These are phyloP conservation scores for Protomyces arabidopsidicola DNA, from an alignment of 1,139 yeast species.

Conservation along the genomic window DNA sequence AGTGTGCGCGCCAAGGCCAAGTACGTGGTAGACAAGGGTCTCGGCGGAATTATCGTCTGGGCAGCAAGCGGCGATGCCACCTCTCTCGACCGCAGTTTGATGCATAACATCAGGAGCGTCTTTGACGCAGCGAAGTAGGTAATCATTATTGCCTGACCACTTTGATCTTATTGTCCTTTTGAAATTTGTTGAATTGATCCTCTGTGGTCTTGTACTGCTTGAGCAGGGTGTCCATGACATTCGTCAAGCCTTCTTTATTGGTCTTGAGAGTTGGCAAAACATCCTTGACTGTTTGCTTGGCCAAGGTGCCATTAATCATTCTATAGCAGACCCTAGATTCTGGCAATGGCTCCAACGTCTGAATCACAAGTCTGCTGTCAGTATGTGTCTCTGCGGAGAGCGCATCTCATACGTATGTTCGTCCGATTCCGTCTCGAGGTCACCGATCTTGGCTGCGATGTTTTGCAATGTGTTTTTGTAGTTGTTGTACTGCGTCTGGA, in stretches of 20 bases:
- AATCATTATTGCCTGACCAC: conserved; percentile 38
- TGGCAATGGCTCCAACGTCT: conserved; percentile 53
- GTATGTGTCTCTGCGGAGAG: conserved; percentile 17
- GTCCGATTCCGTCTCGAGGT: conserved; percentile 45
- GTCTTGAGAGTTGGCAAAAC: conserved; percentile 63
- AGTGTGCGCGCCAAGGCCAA: conserved; percentile 56
- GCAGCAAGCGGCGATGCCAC: conserved; percentile 71
- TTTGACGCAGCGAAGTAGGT: not conserved
- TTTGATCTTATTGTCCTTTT: conserved; percentile 44
- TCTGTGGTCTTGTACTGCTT: conserved; percentile 42
- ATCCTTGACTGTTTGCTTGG: conserved; percentile 73
- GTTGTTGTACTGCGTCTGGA: conserved; percentile 45
- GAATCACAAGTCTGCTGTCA: conserved; percentile 45
- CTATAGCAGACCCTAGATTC: conserved; percentile 73
- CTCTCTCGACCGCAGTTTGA: not conserved
- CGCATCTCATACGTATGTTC: conserved; percentile 41
- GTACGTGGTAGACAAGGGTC: conserved; percentile 47
- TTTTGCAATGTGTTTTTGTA: conserved; percentile 42
- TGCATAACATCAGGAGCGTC: not conserved
- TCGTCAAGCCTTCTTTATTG: conserved; percentile 48
- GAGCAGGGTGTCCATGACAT: conserved; percentile 40
- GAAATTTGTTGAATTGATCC: conserved; percentile 33
- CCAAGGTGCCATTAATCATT: conserved; percentile 90
- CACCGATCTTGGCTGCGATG: conserved; percentile 42
- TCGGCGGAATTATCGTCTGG: conserved; percentile 95